phyloP scores from a whole-genome alignment of 306 rosid genomes.

The Cucurbita pepo region DNA sequence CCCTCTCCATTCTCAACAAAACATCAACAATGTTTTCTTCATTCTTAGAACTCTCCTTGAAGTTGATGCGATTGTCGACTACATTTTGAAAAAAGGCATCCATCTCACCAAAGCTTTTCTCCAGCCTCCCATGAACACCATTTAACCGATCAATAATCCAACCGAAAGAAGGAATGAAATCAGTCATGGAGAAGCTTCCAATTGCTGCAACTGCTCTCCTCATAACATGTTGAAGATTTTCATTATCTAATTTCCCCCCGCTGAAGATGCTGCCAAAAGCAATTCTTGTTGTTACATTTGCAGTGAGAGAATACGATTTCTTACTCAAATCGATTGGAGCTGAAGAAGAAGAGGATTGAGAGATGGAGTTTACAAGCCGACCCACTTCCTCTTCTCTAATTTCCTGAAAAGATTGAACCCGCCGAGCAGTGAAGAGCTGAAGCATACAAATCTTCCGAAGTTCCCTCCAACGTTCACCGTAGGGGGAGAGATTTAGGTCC shows the following conservation, averaged over 20 bases:
- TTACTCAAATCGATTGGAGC: conserved; percentile 4
- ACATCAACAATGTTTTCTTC: too few relatives aligned
- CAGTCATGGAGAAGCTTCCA: too few relatives aligned
- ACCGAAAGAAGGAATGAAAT: too few relatives aligned
- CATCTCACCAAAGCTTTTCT: too few relatives aligned
- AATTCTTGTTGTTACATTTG: background rate
- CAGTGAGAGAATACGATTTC: background rate
- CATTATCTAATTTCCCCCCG: background rate
- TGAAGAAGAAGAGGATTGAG: background rate
- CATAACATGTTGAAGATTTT: background rate
- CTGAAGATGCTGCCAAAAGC: conserved; percentile 25
- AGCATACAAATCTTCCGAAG: background rate
- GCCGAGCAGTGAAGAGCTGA: conserved; percentile 16
- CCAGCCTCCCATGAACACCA: too few relatives aligned
- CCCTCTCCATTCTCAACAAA: too few relatives aligned
- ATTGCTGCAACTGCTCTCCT: too few relatives aligned
- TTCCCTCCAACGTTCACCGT: background rate
- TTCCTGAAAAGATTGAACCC: conserved; percentile 13
- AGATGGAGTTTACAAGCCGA: background rate
- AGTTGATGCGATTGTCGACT: too few relatives aligned
- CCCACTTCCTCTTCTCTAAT: conserved; percentile 21
- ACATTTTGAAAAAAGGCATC: too few relatives aligned
- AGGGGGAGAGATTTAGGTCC: conserved; percentile 10
- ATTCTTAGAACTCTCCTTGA: too few relatives aligned
- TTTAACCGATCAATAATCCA: too few relatives aligned